Conservation (phyloP, 129 eudicot species). For the Scalesia atractyloides region DNA sequence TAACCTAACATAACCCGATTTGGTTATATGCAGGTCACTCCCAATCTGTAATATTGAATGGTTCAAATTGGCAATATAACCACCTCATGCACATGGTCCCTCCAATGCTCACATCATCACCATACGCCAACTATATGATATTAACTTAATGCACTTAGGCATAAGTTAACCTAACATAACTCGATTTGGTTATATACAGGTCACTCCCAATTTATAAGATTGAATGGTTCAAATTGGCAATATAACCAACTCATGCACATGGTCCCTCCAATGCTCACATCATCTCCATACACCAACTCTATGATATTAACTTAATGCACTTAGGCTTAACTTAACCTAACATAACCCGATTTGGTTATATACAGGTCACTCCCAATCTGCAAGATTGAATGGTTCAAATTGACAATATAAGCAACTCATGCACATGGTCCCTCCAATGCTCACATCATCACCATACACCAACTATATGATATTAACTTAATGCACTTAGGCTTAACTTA, state of each 20-base stretch:
- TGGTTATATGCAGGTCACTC: background rate
- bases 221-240: slow-evolving; percentile 9
- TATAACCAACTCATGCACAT: slow-evolving; percentile 17
- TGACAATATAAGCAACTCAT: slow-evolving; percentile 9
- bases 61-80: slow-evolving; percentile 7
- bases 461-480: background rate
- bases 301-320: background rate
- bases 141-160: background rate
- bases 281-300: background rate
- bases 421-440: slow-evolving; percentile 16
- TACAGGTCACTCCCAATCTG: background rate
- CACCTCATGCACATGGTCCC: slow-evolving; percentile 14
- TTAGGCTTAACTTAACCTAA: background rate
- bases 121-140: background rate
- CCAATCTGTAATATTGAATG: background rate
- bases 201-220: background rate
- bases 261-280: slow-evolving; percentile 10
- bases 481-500: background rate
- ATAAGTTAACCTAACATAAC: background rate
- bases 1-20: background rate
- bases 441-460: background rate
- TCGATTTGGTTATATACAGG: background rate
- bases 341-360: background rate
- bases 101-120: background rate
- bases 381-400: slow-evolving; percentile 5